Base-by-base conservation (phyloP, 257 asterid species). In the Solanum virginianum region DNA sequence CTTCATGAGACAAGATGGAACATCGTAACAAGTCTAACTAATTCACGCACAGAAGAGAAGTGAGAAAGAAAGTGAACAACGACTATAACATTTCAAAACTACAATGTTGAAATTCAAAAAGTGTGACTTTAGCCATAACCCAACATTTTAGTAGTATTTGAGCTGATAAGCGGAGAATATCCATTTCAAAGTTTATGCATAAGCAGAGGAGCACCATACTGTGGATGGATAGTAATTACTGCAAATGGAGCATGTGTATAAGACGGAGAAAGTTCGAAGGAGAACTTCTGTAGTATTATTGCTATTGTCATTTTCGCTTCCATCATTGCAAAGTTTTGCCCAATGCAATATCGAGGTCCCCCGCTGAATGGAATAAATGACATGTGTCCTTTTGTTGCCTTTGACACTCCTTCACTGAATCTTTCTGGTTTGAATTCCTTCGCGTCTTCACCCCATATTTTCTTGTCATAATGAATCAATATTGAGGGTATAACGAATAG, bases 321-420 rank as follows among this genome's bases (percentile, higher is more conserved):
- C 43, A 89, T 13, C 89, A 87, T 70, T 7, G 91, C 77, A 36
- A 87, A 89, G 82, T 87, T 85, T 36, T 86, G 88, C 15, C 91
- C 90, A 1, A 89, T 87, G 36, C 91, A 89, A n/a, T 86, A 32
- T 18, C 90, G 68, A 20, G 91, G 91, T 11, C 91, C 91, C 90
- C 91, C 45, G 12, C 85, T 36, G 81, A 87, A 89, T 45, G 91
- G 91, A 26, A 89, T 74, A 71, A 84, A 89, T 3, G 82, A 55
- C n/a, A 80, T 8, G 5, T 81, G 86, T 17, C 86, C 88, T 6
- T 87, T 86, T 6, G 85, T 81, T 68, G 90, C 91, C 80, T 82
- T 89, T 1, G 85, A 84, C 13, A 84, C 84, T 36, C 91, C 91
- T 68, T 87, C 86, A 0, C 63, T 39, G 66, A 89, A 89, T 68